Conservation (phyloP, 805 yeast genomes). For the Barnettozyma salicaria region DNA sequence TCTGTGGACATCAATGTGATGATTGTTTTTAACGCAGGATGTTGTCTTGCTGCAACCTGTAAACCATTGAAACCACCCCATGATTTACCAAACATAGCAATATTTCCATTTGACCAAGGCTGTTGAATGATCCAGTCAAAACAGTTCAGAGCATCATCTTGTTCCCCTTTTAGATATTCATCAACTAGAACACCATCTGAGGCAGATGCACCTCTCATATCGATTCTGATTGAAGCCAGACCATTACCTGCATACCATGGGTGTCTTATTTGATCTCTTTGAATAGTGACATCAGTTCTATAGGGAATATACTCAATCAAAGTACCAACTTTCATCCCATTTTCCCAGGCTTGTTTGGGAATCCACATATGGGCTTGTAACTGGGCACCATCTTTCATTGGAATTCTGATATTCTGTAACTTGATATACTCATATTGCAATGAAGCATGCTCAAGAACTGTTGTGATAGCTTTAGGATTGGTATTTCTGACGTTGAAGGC, state of each 20-base stretch:
- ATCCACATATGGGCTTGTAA: constrained; percentile 41
- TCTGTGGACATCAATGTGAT: constrained; percentile 43
- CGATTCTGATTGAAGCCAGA: constrained; percentile 38
- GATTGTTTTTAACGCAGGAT: constrained; percentile 39
- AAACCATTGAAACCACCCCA: constrained; percentile 46
- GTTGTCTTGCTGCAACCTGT: constrained; percentile 41
- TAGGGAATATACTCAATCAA: constrained; percentile 41
- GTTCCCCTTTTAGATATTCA: constrained; percentile 39
- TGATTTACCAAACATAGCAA: constrained; percentile 44
- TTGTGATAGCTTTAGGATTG: constrained; percentile 22
- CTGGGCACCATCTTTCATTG: constrained; percentile 34
- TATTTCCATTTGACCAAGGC: constrained; percentile 39
- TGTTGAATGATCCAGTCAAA: constrained; percentile 39
- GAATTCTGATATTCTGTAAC: constrained; percentile 32
- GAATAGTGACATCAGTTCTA: constrained; percentile 39
- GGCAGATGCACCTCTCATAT: constrained; percentile 41
- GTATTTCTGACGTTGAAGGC: constrained; percentile 38
- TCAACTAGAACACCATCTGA: constrained; percentile 37
- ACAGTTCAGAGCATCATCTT: constrained; percentile 37
- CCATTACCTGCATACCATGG: constrained; percentile 44
- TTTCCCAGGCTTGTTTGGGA: constrained; percentile 32
- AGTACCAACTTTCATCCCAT: constrained; percentile 31
- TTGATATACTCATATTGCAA: constrained; percentile 30
- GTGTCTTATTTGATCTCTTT: constrained; percentile 40
- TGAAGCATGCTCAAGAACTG: constrained; percentile 21